Evolutionary conservation across 495 filamentous ascomycete genomes (phyloP), one percentile per base, ranked within the genome.

Genomic region (Trichocladium antarcticum): DNA sequence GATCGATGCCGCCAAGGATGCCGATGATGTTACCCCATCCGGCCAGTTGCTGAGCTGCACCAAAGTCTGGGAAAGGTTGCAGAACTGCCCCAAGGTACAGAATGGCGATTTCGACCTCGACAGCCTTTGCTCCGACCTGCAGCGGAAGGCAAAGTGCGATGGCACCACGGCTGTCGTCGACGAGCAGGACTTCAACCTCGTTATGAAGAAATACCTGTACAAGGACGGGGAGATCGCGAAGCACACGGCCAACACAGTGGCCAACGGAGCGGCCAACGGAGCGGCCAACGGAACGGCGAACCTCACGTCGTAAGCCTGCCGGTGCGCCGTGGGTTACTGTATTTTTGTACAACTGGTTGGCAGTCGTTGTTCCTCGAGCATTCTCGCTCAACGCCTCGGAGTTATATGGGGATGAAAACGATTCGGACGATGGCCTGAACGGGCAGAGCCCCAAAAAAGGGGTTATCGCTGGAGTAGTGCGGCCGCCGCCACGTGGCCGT

Each of bases 1-100:
- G 59, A 83, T 92, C 42, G 88, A 92, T 54, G 74, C 74, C 22
- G 68, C 82, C 51, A 82, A 85, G 49, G 76, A 84, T 20, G 74
- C 77, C 0, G 84, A 85, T 29, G 74, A 83, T 15, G 78, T 87
- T 34, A 77, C 84, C 37, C 74, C 83, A 12, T 42, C 15, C n/a
- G 42, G 46, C 27, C 67, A 77, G 29, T 71, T 85, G 60, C 74
- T 94, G 62, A 84, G 74, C 27, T 98, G 89, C 67, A 89, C 84
- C 49, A 89, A 89, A 57, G 89, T 98, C 41, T 96, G 92, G 92
- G 88, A 97, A 66, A 87, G 84, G 69, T 71, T 99, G 29, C 84
- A 90, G 71, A 75, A 75, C 20, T 92, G 89, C 64, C 83, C 88
- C 42, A 87, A 82, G 59, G 92, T 92, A 60, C 83, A 84, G 56